A percentile compares a stretch with the other conserved stretches of the same genome.
phyloP scores from a whole-genome alignment of 2,329 filamentous ascomycete genomes.

The Fusarium caatingaense region DNA sequence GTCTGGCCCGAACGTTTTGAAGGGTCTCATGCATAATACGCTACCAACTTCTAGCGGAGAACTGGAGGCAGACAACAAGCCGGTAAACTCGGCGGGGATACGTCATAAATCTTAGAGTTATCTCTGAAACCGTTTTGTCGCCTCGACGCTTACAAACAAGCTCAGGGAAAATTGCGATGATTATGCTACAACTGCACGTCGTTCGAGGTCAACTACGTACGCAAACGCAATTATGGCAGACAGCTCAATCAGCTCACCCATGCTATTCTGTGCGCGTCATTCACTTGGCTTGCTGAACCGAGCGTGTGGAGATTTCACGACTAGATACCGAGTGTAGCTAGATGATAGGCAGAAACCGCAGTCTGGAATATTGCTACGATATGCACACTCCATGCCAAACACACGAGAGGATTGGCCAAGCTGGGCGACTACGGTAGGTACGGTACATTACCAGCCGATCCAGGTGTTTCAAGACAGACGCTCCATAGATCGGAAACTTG shows the following conservation, averaged over 20 bases:
- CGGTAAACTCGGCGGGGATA: slow-evolving; percentile 23
- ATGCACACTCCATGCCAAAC: slow-evolving; percentile 32
- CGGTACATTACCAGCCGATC: slow-evolving; percentile 4
- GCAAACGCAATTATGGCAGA: background rate
- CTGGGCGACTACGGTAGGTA: slow-evolving; percentile 10
- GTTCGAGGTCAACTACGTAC: background rate
- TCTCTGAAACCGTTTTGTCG: background rate
- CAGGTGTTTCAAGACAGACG: slow-evolving; percentile 11
- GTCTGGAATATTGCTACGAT: slow-evolving; percentile 14
- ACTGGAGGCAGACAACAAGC: slow-evolving; percentile 16
- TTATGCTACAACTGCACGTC: background rate
- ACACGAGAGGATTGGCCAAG: slow-evolving; percentile 8
- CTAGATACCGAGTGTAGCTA: slow-evolving; percentile 7
- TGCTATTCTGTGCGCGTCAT: slow-evolving; percentile 17
- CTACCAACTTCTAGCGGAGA: slow-evolving; percentile 21
- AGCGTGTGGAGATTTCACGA: slow-evolving; percentile 30
- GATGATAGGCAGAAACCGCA: slow-evolving; percentile 8
- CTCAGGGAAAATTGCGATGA: background rate
- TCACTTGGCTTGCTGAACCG: slow-evolving; percentile 23
- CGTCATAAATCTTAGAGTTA: slow-evolving; percentile 11
- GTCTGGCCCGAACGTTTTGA: slow-evolving; percentile 15
- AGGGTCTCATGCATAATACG: slow-evolving; percentile 19
- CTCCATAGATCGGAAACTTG: slow-evolving; percentile 31
- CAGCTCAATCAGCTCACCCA: slow-evolving; percentile 8
- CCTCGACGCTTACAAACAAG: background rate